Evolutionary conservation across 306 rosid genomes (phyloP).

Genomic region (Rosa rugosa): DNA sequence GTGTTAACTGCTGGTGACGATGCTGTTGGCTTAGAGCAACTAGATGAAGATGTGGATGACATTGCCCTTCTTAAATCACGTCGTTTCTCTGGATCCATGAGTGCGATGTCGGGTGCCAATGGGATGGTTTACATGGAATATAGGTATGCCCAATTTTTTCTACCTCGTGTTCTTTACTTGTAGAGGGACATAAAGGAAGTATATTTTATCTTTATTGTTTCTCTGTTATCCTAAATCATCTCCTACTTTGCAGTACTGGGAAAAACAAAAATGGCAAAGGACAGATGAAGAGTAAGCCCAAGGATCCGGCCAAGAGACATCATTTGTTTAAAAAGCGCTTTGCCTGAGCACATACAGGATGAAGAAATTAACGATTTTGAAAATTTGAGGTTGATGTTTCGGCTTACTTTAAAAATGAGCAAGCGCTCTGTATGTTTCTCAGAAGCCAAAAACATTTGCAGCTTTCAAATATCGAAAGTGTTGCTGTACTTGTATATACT

Average conservation of each 20-base stretch:
- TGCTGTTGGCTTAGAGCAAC: conserved; percentile 83
- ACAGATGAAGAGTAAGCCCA: conserved; percentile 81
- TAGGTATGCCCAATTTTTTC: conserved; percentile 44
- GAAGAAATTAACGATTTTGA: not conserved
- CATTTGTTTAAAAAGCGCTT: conserved; percentile 60
- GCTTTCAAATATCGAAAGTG: not conserved
- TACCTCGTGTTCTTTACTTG: not conserved
- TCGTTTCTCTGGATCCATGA: conserved; percentile 75
- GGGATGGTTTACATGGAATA: conserved; percentile 96
- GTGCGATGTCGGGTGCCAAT: conserved; percentile 92
- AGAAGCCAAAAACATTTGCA: not conserved
- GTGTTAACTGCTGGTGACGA: conserved; percentile 90
- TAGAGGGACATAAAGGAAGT: not conserved
- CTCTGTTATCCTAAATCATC: conserved; percentile 3
- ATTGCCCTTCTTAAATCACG: conserved; percentile 72
- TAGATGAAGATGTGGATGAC: conserved; percentile 89
- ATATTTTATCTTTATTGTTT: not conserved
- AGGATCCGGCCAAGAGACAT: conserved; percentile 88
- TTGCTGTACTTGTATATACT: not conserved
- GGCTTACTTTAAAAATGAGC: not conserved
- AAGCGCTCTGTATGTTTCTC: not conserved
- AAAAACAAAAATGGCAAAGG: conserved; percentile 49
- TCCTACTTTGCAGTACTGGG: conserved; percentile 54
- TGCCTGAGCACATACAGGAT: conserved; percentile 24
- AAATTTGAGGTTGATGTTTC: not conserved